Evolutionary conservation across 1,284 basidiomycete genomes (phyloP).

Genomic region (Fomitopsis pinicola): DNA sequence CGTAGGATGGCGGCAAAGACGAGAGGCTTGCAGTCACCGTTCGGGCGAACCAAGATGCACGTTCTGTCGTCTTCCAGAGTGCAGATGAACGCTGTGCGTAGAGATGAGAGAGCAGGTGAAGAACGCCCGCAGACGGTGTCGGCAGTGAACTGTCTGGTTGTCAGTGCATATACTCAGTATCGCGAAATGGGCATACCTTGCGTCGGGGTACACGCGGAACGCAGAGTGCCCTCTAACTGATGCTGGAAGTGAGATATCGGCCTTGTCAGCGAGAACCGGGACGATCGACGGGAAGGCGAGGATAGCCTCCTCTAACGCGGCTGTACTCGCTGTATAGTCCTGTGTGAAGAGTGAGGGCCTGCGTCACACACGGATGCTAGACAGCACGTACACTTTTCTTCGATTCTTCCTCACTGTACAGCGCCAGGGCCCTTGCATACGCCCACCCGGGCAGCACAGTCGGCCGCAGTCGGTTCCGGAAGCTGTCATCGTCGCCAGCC

Average conservation of each 20-base stretch:
- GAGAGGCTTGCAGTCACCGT: conserved; percentile 37
- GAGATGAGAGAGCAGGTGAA: conserved; percentile 78
- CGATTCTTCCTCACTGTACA: conserved; percentile 55
- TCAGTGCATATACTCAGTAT: conserved; percentile 20
- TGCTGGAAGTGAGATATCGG: conserved; percentile 63
- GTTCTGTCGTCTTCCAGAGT: conserved; percentile 75
- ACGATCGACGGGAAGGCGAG: conserved; percentile 76
- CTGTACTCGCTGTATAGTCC: conserved; percentile 50
- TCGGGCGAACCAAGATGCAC: conserved; percentile 66
- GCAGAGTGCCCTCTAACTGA: conserved; percentile 54
- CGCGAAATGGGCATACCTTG: conserved; percentile 35
- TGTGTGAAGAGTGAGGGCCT: background rate
- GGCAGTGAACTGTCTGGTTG: conserved; percentile 11
- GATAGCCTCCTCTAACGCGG: conserved; percentile 70
- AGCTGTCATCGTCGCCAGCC: conserved; percentile 23
- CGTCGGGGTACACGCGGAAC: conserved; percentile 69
- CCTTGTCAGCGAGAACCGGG: conserved; percentile 78
- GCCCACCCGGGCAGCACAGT: conserved; percentile 75
- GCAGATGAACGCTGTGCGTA: conserved; percentile 75
- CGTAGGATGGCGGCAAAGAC: conserved; percentile 27
- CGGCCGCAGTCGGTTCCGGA: conserved; percentile 43
- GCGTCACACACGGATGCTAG: background rate
- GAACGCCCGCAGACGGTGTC: conserved; percentile 36
- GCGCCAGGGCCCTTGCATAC: conserved; percentile 72
- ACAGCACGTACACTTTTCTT: conserved; percentile 39